phyloP scores from a whole-genome alignment of 148 eudicot species.

The Rhododendron vialii region DNA sequence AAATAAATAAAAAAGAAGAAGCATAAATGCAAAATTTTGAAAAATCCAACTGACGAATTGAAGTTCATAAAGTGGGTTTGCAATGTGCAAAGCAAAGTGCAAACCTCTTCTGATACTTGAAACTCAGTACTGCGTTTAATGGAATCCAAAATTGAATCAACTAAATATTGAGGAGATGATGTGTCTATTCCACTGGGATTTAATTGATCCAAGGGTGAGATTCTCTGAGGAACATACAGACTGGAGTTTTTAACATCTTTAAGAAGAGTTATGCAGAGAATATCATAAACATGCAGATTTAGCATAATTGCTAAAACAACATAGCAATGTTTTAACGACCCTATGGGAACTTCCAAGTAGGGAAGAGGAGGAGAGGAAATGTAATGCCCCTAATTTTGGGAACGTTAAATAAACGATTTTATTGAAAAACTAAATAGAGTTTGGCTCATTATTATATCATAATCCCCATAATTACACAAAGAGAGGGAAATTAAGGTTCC shows the following conservation, averaged over 20 bases:
- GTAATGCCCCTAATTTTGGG: no score
- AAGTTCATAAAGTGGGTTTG: neutral
- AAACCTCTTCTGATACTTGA: conserved; percentile 24
- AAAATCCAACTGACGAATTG: neutral
- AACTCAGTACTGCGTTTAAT: conserved; percentile 24
- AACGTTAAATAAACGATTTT: no score
- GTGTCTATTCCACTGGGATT: conserved; percentile 13
- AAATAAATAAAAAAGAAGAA: no score
- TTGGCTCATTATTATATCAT: no score
- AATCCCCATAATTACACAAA: no score
- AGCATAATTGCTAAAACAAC: neutral
- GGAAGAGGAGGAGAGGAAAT: no score
- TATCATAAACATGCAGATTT: neutral
- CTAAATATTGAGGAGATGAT: conserved; percentile 18
- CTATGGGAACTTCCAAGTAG: neutral
- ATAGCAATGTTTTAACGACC: neutral
- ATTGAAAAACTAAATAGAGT: no score
- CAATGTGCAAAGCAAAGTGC: neutral
- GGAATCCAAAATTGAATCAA: conserved; percentile 25
- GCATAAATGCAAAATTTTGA: neutral
- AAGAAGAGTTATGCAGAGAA: neutral
- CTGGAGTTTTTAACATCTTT: conserved; percentile 10
- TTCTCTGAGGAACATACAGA: conserved; percentile 21
- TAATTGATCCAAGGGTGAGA: conserved; percentile 21
- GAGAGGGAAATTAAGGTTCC: no score